These are phyloP conservation scores for Nakazawaea molendinolei DNA, from an alignment of 805 yeast species.

Conservation along the genomic window DNA sequence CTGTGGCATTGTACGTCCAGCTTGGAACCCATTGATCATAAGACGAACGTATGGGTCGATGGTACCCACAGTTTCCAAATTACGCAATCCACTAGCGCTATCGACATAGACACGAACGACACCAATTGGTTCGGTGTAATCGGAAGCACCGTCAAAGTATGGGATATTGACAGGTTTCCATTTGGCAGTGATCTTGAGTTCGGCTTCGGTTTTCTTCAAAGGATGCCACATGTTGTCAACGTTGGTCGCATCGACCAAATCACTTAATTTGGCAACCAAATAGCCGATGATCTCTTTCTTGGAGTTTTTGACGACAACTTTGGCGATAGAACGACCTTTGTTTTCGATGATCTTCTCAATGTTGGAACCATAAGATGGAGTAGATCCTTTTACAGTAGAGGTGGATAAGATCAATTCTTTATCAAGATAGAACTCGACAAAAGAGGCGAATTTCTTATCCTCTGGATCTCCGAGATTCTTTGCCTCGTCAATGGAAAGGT, in stretches of 20 bases:
- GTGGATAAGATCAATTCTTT: slow-evolving; percentile 56
- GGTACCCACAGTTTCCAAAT: slow-evolving; percentile 83
- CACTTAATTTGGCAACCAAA: slow-evolving; percentile 48
- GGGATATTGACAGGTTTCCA: slow-evolving; percentile 85
- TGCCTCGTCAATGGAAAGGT: slow-evolving; percentile 30
- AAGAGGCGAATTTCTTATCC: slow-evolving; percentile 49
- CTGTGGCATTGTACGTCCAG: slow-evolving; percentile 67
- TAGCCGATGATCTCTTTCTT: slow-evolving; percentile 54
- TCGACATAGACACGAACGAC: slow-evolving; percentile 69
- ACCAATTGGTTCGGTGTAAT: slow-evolving; percentile 94
- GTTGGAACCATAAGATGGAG: slow-evolving; percentile 48
- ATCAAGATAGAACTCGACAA: slow-evolving; percentile 65
- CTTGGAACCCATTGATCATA: slow-evolving; percentile 67
- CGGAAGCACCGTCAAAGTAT: slow-evolving; percentile 63
- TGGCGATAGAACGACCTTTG: slow-evolving; percentile 63
- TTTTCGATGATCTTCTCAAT: slow-evolving; percentile 65
- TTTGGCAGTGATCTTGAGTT: slow-evolving; percentile 55
- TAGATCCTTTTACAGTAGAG: slow-evolving; percentile 53
- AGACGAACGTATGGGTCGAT: slow-evolving; percentile 89
- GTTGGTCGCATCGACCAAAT: slow-evolving; percentile 69
- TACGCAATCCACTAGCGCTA: slow-evolving; percentile 68
- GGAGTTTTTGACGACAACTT: slow-evolving; percentile 59
- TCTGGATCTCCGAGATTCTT: slow-evolving; percentile 22
- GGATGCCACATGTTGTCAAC: slow-evolving; percentile 77
- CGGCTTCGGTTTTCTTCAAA: slow-evolving; percentile 63